Conservation (phyloP, 805 yeast species). For the Yamadazyma paraphyllophila region DNA sequence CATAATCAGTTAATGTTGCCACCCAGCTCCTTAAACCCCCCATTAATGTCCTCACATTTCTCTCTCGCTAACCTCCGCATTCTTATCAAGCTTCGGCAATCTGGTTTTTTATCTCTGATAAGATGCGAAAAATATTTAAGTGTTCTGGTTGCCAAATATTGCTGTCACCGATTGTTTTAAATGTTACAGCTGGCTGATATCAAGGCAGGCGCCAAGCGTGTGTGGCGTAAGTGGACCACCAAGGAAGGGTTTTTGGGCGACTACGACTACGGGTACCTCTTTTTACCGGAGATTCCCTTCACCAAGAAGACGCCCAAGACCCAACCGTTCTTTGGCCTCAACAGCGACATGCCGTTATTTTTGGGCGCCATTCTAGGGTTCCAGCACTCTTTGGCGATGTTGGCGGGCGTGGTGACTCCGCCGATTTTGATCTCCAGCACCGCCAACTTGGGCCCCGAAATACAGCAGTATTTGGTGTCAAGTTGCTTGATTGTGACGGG, state of each 20-base stretch:
- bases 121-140: background rate
- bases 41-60: too few relatives aligned
- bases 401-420: conserved; percentile 88
- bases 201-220: conserved; percentile 19
- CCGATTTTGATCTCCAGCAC: conserved; percentile 67
- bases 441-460: conserved; percentile 53
- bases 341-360: conserved; percentile 77
- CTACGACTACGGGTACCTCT: conserved; percentile 75
- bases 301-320: conserved; percentile 41
- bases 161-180: too few relatives aligned
- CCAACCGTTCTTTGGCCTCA: conserved; percentile 81
- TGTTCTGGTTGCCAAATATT: background rate
- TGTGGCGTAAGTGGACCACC: conserved; percentile 56
- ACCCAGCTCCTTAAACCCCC: background rate
- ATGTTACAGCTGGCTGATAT: conserved; percentile 3
- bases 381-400: conserved; percentile 86
- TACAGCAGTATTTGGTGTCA: conserved; percentile 38
- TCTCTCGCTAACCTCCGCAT: background rate
- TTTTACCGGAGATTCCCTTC: conserved; percentile 81
- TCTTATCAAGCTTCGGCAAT: background rate
- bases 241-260: conserved; percentile 84
- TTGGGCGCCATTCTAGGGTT: conserved; percentile 77
- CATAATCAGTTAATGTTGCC: too few relatives aligned
- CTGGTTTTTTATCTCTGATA: background rate
- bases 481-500: conserved; percentile 40